Percentiles rank a stretch among this genome's conserved stretches.
Evolutionary conservation across 2,329 filamentous ascomycete species (phyloP).

Genomic region (Fusarium nematophilum): DNA sequence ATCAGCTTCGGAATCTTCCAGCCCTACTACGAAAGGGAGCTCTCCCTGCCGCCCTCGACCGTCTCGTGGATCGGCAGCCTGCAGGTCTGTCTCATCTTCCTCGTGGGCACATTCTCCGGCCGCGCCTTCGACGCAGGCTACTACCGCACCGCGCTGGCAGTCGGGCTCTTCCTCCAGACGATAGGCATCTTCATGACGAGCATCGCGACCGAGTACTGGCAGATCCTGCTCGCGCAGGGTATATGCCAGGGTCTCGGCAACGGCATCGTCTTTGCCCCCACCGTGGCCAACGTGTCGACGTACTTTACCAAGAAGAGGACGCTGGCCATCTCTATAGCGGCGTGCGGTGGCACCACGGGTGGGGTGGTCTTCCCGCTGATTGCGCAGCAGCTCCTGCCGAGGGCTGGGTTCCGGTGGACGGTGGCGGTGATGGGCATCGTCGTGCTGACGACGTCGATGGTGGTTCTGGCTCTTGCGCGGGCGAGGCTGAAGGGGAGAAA

Average conservation of each 20-base stretch:
- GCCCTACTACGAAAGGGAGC: constrained; percentile 51
- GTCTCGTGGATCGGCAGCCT: constrained; percentile 63
- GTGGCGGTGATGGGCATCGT: constrained; percentile 71
- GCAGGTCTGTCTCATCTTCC: constrained; percentile 57
- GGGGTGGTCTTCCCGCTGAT: constrained; percentile 73
- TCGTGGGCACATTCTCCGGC: constrained; percentile 55
- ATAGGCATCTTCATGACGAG: constrained; percentile 60
- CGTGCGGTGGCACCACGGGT: constrained; percentile 70
- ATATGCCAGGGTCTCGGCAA: constrained; percentile 67
- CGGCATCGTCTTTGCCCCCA: constrained; percentile 65
- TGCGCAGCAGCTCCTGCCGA: constrained; percentile 65
- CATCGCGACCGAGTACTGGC: constrained; percentile 57
- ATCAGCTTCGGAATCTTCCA: constrained; percentile 55
- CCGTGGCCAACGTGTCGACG: constrained; percentile 65
- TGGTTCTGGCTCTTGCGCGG: constrained; percentile 56
- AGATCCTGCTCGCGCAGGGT: constrained; percentile 64
- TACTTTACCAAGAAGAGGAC: constrained; percentile 71
- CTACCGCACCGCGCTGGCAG: constrained; percentile 47
- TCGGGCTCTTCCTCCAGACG: constrained; percentile 56
- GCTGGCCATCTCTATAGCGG: constrained; percentile 69
- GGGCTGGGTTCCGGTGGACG: constrained; percentile 73
- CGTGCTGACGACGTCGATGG: constrained; percentile 58
- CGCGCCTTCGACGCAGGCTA: constrained; percentile 57
- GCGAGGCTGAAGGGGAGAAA: constrained; percentile 61
- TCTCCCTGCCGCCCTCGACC: constrained; percentile 48